Base-by-base conservation (phyloP, 192 early-diverging fungal genomes). In the Diversispora epigaea region DNA sequence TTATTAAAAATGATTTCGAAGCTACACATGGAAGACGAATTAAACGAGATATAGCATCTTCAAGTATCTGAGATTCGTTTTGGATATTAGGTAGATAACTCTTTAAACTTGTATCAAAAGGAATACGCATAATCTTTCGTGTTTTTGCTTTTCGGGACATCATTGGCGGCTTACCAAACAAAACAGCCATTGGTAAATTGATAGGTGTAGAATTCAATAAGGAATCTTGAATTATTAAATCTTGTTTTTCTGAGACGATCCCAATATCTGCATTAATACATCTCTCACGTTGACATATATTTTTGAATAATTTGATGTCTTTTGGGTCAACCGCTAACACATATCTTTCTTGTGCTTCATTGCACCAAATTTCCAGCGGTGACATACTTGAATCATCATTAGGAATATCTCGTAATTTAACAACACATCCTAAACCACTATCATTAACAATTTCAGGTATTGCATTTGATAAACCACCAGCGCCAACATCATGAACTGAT, bases 291-390 rank as follows among this genome's bases (percentile, higher is more conserved):
- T 82, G 80, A 75, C 92, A 94, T 68, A 99, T 91, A 5, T 70
- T 78, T 77, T 86, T 82, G 77, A 99, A 98, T 6, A 73, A 74
- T 1, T 80, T 83, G 75, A 95, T 78, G 64, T 84, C 86, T 67
- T 90, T 87, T 2, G 90, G 87, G 47, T 80, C 68, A 4, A 99
- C 91, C 1, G 97, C 97, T 69, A 97, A 81, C n/a, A 99, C 98
- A 76, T 99, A 99, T 64, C 98, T 91, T 81, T 99, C 98, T 83
- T 99, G 98, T 54, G 93, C 90, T 84, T 99, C 98, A 57, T 99
- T 99, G 85, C 98, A 99, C 98, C 98, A 99, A 58, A 99, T 97
- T 80, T 98, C 98, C 98, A 99, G 98, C n/a, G 98, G 98, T 61
- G 93, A 95, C 93, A 99, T 92, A 63, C 90, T 81, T 11, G 89